These are phyloP conservation scores for Yarrowia porcina DNA, from an alignment of 805 yeast species.

Conservation along the genomic window DNA sequence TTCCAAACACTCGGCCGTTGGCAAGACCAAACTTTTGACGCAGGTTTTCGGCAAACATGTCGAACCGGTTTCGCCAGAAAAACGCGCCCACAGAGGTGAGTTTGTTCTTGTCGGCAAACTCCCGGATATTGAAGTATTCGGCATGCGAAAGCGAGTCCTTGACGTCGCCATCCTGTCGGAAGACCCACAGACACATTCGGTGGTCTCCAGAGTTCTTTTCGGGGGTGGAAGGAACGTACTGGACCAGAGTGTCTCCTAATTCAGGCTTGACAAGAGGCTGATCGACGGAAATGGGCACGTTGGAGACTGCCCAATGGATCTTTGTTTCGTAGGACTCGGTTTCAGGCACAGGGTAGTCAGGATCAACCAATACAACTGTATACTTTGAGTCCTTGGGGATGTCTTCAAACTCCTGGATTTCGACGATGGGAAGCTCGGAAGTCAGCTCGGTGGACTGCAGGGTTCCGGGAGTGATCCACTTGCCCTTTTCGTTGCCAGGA, in stretches of 20 bases:
- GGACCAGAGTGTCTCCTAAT: conserved; percentile 47
- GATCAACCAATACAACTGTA: conserved; percentile 80
- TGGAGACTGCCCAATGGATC: conserved; percentile 72
- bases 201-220: conserved; percentile 83
- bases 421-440: conserved; percentile 69
- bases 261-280: conserved; percentile 28
- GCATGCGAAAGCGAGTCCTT: conserved; percentile 35
- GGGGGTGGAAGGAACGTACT: conserved; percentile 79
- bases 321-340: conserved; percentile 67
- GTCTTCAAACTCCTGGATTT: conserved; percentile 66
- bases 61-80: conserved; percentile 84
- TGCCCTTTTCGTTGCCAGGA: conserved; percentile 56
- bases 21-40: conserved; percentile 73
- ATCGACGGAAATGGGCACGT: conserved; percentile 58
- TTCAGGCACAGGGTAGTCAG: conserved; percentile 79
- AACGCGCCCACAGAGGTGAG: conserved; percentile 87
- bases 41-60: conserved; percentile 63
- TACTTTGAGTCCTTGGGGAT: conserved; percentile 53
- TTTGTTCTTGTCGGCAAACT: conserved; percentile 52
- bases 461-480: conserved; percentile 77
- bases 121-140: conserved; percentile 67
- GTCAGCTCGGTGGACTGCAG: conserved; percentile 71
- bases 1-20: conserved; percentile 60
- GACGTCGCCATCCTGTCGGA: conserved; percentile 55
- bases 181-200: conserved; percentile 86